Evolutionary conservation across 441 rosid genomes (phyloP).

Genomic region (Erodium moschatum): DNA sequence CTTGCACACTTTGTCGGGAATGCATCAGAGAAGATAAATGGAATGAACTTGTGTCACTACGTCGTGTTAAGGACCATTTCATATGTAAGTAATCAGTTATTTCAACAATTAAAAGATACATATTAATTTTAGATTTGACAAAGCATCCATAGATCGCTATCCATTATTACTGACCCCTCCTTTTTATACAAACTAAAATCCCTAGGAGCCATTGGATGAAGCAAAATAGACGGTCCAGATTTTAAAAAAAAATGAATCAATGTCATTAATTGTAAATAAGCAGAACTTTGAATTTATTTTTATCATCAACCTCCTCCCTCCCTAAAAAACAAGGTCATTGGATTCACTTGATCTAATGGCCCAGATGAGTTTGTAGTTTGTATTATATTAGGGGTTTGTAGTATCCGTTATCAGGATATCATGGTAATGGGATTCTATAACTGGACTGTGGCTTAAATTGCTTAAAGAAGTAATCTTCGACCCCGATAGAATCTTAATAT

Average conservation of each 20-base stretch:
- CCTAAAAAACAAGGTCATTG: too few species aligned
- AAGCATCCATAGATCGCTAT: not conserved
- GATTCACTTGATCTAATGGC: too few species aligned
- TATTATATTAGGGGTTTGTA: too few species aligned
- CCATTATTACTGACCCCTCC: too few species aligned
- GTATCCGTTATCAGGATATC: not conserved
- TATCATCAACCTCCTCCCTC: too few species aligned
- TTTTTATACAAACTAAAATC: too few species aligned
- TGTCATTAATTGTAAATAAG: too few species aligned
- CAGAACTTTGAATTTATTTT: too few species aligned
- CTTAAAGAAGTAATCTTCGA: not conserved
- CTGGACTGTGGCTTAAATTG: not conserved
- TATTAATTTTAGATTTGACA: not conserved
- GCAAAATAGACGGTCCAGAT: too few species aligned
- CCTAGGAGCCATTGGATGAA: too few species aligned
- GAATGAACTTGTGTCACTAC: slow-evolving; percentile 52
- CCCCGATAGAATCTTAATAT: not conserved
- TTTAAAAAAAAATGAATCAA: too few species aligned
- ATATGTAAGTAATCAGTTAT: slow-evolving; percentile 55
- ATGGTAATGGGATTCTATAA: not conserved
- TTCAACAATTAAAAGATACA: not conserved
- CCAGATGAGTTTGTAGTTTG: too few species aligned
- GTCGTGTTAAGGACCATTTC: slow-evolving; percentile 70
- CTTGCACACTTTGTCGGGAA: slow-evolving; percentile 81
- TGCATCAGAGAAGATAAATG: slow-evolving; percentile 59